A percentile compares a stretch with the other conserved stretches of the same genome.
These are phyloP conservation scores for Clarireedia homoeocarpa DNA, from an alignment of 2,329 filamentous ascomycete genomes.

Conservation along the genomic window DNA sequence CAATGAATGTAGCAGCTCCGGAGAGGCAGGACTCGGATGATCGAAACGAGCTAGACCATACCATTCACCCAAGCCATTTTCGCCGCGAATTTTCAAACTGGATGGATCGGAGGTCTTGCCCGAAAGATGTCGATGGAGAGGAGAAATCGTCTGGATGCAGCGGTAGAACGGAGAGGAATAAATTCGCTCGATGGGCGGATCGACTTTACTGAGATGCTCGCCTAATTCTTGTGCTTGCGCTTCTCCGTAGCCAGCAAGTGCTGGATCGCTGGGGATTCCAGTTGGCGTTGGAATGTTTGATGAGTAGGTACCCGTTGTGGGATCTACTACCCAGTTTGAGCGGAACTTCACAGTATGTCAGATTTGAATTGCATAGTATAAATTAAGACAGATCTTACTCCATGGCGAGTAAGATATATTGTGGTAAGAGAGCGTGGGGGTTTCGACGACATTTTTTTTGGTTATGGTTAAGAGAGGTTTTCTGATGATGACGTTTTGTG, in stretches of 20 bases:
- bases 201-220: conserved; percentile 49
- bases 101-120: conserved; percentile 13
- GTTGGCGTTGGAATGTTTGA: conserved; percentile 72
- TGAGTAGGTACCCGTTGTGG: conserved; percentile 69
- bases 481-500: conserved; percentile 6
- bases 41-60: conserved; percentile 80
- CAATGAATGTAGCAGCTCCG: conserved; percentile 52
- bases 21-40: conserved; percentile 69
- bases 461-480: neutral
- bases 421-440: conserved; percentile 7
- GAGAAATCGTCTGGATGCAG: conserved; percentile 75
- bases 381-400: conserved; percentile 44
- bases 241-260: conserved; percentile 79
- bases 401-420: conserved; percentile 71
- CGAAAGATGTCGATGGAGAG: conserved; percentile 48
- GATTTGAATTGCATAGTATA: conserved; percentile 9
- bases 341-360: conserved; percentile 58
- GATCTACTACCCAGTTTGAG: conserved; percentile 81
- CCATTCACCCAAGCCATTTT: conserved; percentile 70
- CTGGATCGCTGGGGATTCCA: conserved; percentile 78
- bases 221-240: conserved; percentile 75
- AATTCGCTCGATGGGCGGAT: conserved; percentile 64
- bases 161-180: conserved; percentile 85
- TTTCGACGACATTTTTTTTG: conserved; percentile 2
- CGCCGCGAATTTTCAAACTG: conserved; percentile 41